These are phyloP conservation scores for Metarhizium humberi DNA, from an alignment of 2,329 filamentous ascomycete species.

Conservation along the genomic window DNA sequence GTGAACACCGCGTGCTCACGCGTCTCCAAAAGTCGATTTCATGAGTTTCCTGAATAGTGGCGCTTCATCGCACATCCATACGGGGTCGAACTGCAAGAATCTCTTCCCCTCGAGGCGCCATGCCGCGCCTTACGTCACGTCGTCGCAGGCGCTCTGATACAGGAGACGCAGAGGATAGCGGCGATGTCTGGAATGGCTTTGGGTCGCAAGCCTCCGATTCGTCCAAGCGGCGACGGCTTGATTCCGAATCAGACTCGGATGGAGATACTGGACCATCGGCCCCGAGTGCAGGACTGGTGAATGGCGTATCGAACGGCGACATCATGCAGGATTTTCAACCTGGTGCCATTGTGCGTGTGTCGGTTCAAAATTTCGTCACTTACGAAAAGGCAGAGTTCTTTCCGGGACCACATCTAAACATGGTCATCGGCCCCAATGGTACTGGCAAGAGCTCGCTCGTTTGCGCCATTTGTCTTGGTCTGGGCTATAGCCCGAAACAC, in stretches of 20 bases:
- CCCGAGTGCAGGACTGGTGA: conserved; percentile 8
- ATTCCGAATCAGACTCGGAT: conserved; percentile 13
- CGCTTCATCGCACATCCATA: not conserved
- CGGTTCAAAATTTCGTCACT: conserved; percentile 83
- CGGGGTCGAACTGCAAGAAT: not conserved
- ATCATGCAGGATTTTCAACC: conserved; percentile 44
- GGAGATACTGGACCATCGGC: conserved; percentile 5
- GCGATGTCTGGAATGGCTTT: conserved; percentile 13
- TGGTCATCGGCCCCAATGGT: conserved; percentile 98
- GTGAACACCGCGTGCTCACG: conserved; percentile 1
- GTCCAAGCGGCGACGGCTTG: conserved; percentile 28
- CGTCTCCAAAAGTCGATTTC: not conserved
- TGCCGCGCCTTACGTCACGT: conserved; percentile 21
- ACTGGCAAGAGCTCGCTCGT: conserved; percentile 97
- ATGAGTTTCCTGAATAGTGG: not conserved
- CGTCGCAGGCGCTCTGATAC: conserved; percentile 35
- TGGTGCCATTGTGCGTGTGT: conserved; percentile 82
- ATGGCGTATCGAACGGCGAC: conserved; percentile 7
- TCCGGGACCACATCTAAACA: conserved; percentile 87
- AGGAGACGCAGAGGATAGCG: conserved; percentile 30
- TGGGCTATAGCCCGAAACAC: conserved; percentile 75
- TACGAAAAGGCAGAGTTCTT: conserved; percentile 88
- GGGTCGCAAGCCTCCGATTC: conserved; percentile 17
- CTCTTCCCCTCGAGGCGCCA: conserved; percentile 8
- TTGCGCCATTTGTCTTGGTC: conserved; percentile 87